Evolutionary conservation across 176 grass and related monocot genomes (phyloP).

Genomic region (Musa acuminata): DNA sequence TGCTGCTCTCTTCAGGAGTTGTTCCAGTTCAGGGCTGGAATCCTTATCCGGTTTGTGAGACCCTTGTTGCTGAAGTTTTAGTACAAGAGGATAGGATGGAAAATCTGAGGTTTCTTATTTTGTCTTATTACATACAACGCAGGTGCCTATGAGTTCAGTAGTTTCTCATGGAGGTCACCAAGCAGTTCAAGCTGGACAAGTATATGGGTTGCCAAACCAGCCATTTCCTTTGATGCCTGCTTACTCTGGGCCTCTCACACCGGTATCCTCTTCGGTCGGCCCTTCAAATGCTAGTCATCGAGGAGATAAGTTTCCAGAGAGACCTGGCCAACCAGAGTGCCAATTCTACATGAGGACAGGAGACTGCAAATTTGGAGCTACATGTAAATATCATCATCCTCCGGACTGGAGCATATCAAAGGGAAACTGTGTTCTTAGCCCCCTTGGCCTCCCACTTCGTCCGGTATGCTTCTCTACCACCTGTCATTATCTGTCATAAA

Average conservation of each 20-base stretch:
- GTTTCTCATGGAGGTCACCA: conserved; percentile 46
- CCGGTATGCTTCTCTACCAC: conserved; percentile 37
- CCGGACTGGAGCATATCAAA: conserved; percentile 37
- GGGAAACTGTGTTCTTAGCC: conserved; percentile 36
- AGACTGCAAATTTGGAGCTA: conserved; percentile 56
- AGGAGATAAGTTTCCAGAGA: conserved; percentile 41
- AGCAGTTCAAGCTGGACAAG: conserved; percentile 38
- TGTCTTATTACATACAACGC: conserved; percentile 16
- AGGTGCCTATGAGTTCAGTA: conserved; percentile 47
- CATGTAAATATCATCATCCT: conserved; percentile 67
- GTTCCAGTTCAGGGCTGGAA: conserved; percentile 80
- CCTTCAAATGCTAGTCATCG: conserved; percentile 35
- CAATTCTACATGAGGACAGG: conserved; percentile 71
- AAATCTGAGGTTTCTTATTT: neutral
- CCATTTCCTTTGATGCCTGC: conserved; percentile 21
- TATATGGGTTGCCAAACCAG: conserved; percentile 50
- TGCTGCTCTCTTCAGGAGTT: conserved; percentile 63
- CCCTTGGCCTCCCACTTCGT: conserved; percentile 61
- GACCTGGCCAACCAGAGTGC: conserved; percentile 73
- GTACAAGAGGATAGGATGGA: neutral
- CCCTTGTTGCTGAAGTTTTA: neutral
- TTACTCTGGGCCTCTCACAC: conserved; percentile 39
- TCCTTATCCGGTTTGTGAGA: conserved; percentile 59
- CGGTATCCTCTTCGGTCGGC: conserved; percentile 30
- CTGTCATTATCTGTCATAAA: neutral